Base-by-base conservation (phyloP, 2,329 filamentous ascomycete species). In the Phialemoniopsis sp. region DNA sequence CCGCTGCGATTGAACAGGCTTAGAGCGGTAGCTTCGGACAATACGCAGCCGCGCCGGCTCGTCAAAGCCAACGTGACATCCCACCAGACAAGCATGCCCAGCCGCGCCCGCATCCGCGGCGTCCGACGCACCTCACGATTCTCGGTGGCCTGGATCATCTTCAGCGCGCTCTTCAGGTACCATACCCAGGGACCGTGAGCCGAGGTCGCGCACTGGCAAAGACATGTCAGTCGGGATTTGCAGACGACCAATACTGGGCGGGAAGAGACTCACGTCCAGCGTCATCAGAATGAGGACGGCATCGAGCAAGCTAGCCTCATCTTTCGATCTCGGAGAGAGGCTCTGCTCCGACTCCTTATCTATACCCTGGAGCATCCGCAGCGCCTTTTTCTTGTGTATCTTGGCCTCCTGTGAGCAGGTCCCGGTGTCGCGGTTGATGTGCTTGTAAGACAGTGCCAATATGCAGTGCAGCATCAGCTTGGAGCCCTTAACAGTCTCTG, bases 31-130 rank as follows among this genome's bases (percentile, higher is more conserved):
- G 41, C 17, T 36, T 48, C 37, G 26, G 50, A 42, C 4, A 62
- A 40, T 2, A 56, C 45, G n/a, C 49, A 49, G 7, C 50, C 50
- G 17, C 53, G 46, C 5, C 59, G 51, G 12, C 52, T 57, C 8
- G 58, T 54, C 5, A 63, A 39, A 4, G 60, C 58, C 1, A 60
- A 45, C 0, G 56, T 59, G 15, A 56, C 55, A 30, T 63, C 59
- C 51, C 50, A 59, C 58, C 57, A 62, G 10, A 58, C 42, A 0
- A 62, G 39, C 51, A 62, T 55, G 3, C 47, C 52, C 16, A 60
- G 50, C 29, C 54, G 58, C 3, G 55, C 52, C 9, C 54, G 45
- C 14, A 26, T 26, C 10, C 21, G 21, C 10, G 21, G 21, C 54
- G 44, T 1, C 53, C 47, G 7, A 49, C 46, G 5, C 45, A 54